Base-by-base conservation (phyloP, 805 yeast genomes). In the Citeromyces matritensis region DNA sequence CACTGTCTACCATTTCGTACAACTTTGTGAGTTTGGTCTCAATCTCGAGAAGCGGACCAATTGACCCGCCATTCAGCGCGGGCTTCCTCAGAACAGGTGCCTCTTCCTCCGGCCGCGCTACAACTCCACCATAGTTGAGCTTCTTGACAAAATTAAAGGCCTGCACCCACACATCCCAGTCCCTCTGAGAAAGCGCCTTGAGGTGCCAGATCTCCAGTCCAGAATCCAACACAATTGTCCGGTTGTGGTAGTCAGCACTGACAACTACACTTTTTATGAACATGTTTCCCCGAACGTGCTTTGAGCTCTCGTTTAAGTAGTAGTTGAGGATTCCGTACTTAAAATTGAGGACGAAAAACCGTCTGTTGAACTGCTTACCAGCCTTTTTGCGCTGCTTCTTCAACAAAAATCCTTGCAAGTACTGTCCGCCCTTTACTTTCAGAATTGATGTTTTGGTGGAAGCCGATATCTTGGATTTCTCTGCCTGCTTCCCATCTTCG, bases 121-220 rank as follows among this genome's bases (percentile, higher is more conserved):
- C 21, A 17, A 17, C 21, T 13, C 14, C 27, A 8, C 23, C 29
- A 9, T 31, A 12, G 12, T 19, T 26, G 24, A 12, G 43, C 26
- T 42, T 54, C 47, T 49, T 69, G 32, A 69, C 53, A 13, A 53
- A 53, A 42, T 83, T 77, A 39, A 86, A 67, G 2, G 94, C 94
- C 32, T 73, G 65, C 9, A 79, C 69, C 98, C 98, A 91, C 5
- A 69, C 61, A 24, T 72, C 66, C 65, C 84, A 91, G 39, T 80
- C 86, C 5, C 63, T 59, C 8, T 54, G 52, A 35, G 63, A 71
- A 30, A 62, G 55, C 0, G 96, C 81, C 43, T 80, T 82, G 37
- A 88, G 59, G 25, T 72, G 73, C 97, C 97, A 88, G 7, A 81
- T 74, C 49, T 88, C 97, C 73, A 88, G 75, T 3, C 97, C 97